These are phyloP conservation scores for Pseudoscleropodium purum DNA, from an alignment of 225 moss, liverwort and hornwort genomes.

Conservation along the genomic window DNA sequence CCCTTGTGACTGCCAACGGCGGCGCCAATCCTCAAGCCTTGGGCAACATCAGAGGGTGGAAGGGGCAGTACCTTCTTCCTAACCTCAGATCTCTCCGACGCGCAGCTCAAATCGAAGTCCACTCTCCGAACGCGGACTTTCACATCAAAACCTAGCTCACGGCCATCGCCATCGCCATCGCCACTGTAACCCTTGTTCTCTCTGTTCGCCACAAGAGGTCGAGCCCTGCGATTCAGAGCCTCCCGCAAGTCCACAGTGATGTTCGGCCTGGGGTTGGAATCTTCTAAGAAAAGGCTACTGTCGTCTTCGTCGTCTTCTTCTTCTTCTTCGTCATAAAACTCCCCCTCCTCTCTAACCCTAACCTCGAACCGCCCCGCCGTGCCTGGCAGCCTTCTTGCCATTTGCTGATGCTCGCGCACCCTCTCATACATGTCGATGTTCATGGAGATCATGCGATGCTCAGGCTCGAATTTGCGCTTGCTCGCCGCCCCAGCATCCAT, in stretches of 20 bases:
- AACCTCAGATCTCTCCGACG: conserved; percentile 2
- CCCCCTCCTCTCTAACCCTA: conserved; percentile 44
- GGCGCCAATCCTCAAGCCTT: conserved; percentile 9
- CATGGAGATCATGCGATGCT: conserved; percentile 1
- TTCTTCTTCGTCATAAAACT: conserved; percentile 20
- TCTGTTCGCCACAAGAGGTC: not conserved
- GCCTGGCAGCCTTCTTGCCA: conserved; percentile 35
- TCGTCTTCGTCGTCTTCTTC: conserved; percentile 18
- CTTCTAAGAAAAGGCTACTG: conserved; percentile 24
- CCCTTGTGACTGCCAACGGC: not conserved
- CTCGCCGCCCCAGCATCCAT: conserved; percentile 1
- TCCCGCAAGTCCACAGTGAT: conserved; percentile 22
- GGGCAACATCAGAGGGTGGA: not conserved
- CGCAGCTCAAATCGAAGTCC: conserved; percentile 14
- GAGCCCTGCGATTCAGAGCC: conserved; percentile 15
- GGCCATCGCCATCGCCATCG: not conserved
- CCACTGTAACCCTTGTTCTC: conserved; percentile 3
- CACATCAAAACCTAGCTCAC: not conserved
- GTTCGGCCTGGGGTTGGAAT: conserved; percentile 16
- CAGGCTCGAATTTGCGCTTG: conserved; percentile 32
- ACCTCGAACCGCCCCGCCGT: conserved; percentile 7
- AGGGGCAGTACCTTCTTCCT: not conserved
- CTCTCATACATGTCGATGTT: conserved; percentile 24
- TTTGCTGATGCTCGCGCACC: conserved; percentile 14
- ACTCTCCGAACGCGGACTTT: conserved; percentile 6